phyloP scores from a whole-genome alignment of 805 yeast species.

The Ogataea degrootiae region DNA sequence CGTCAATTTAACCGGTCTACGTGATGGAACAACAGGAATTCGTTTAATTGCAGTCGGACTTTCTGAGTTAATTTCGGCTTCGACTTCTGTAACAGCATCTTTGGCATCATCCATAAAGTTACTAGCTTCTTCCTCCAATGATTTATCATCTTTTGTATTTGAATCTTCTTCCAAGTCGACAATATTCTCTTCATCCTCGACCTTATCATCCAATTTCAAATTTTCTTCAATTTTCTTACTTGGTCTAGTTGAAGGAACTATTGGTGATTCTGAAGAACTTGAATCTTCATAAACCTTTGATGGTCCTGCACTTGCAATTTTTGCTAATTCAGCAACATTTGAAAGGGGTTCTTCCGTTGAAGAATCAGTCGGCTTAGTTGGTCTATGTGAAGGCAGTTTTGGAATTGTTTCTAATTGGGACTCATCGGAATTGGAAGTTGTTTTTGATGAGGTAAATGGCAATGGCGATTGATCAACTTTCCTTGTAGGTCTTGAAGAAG shows the following conservation, averaged over 20 bases:
- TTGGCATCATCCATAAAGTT: not conserved
- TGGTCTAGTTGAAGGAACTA: constrained; percentile 11
- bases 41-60: not conserved
- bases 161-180: not conserved
- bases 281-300: not conserved
- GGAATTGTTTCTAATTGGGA: no score
- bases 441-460: no score
- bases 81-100: not conserved
- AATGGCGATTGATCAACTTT: no score
- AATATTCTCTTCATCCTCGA: not conserved
- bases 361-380: no score
- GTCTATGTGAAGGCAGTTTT: no score
- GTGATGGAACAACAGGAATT: constrained; percentile 4
- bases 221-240: not conserved
- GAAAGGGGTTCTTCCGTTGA: no score
- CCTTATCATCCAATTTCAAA: no score
- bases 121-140: not conserved
- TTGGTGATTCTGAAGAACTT: constrained; percentile 7
- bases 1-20: constrained; percentile 1
- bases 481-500: no score
- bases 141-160: not conserved
- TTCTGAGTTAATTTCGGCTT: not conserved
- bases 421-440: no score
- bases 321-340: no score
- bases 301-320: constrained; percentile 1